phyloP scores from a whole-genome alignment of 768 basidiomycete genomes.

The Lactifluus echinatus region DNA sequence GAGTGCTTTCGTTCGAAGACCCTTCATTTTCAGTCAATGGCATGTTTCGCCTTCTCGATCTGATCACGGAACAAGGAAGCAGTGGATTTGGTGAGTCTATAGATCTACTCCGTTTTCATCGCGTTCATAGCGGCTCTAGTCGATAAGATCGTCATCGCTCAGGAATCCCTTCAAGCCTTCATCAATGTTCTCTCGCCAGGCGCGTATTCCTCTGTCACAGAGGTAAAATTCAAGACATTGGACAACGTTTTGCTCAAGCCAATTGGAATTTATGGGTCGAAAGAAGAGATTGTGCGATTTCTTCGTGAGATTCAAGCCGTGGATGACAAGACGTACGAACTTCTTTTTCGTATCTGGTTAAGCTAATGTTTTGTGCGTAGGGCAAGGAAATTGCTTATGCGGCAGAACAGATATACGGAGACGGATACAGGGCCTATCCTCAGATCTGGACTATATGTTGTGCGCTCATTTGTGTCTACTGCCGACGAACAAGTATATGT shows the following conservation, averaged over 20 bases:
- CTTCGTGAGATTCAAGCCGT: too few species aligned
- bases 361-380: conserved; percentile 9
- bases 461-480: conserved; percentile 18
- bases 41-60: conserved; percentile 44
- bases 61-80: conserved; percentile 42
- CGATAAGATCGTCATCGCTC: too few species aligned
- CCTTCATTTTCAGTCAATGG: conserved; percentile 28
- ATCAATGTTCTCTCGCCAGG: conserved; percentile 43
- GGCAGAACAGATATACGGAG: conserved; percentile 8
- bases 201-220: conserved; percentile 45
- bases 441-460: conserved; percentile 44
- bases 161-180: too few species aligned
- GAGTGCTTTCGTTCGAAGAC: not conserved
- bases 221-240: conserved; percentile 45
- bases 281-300: too few species aligned
- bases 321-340: too few species aligned
- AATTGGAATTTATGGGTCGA: conserved; percentile 48
- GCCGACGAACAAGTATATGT: conserved; percentile 34
- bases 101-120: not conserved
- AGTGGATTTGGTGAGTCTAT: conserved; percentile 40
- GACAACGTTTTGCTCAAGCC: conserved; percentile 41
- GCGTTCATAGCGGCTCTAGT: conserved; percentile 28
- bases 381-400: conserved; percentile 18
- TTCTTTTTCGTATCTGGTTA: not conserved
- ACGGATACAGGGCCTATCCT: conserved; percentile 26